Conservation (phyloP, 768 basidiomycete species). For the Leucogyrophana mollusca region DNA sequence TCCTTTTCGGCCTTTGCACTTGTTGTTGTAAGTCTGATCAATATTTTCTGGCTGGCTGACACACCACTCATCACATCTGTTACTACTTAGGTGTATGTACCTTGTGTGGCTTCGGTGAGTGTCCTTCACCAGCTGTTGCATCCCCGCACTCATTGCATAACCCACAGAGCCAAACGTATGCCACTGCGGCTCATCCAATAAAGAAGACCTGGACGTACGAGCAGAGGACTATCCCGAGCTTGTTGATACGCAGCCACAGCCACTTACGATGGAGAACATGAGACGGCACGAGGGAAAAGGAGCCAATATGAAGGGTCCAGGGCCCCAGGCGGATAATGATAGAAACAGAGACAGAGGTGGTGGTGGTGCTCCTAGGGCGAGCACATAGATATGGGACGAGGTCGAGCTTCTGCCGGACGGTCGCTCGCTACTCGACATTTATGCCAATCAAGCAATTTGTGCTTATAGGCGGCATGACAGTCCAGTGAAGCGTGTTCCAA, state of each 20-base stretch:
- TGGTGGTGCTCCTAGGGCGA: background rate
- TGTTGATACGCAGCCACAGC: constrained; percentile 16
- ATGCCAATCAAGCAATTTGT: too few species aligned
- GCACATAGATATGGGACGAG: background rate
- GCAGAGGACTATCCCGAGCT: constrained; percentile 1
- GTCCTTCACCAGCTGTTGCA: background rate
- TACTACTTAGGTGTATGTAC: background rate
- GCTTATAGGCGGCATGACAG: too few species aligned
- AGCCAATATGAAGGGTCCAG: background rate
- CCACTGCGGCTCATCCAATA: constrained; percentile 15
- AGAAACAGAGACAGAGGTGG: constrained; percentile 4
- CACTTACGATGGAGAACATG: constrained; percentile 10
- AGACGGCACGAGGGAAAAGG: background rate
- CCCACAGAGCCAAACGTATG: constrained; percentile 13
- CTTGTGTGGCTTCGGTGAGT: background rate
- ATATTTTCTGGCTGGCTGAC: background rate
- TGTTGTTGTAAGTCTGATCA: constrained; percentile 21
- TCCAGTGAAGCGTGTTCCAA: too few species aligned
- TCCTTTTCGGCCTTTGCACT: constrained; percentile 14
- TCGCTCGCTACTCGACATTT: background rate
- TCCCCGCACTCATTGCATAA: background rate
- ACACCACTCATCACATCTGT: constrained; percentile 1
- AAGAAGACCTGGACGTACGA: constrained; percentile 1
- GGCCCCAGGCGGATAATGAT: constrained; percentile 8
- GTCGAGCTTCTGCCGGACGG: background rate